Evolutionary conservation across 1,139 yeast genomes (phyloP), one percentile per base, ranked within the genome.

Genomic region (Scheffersomyces parashehatae): DNA sequence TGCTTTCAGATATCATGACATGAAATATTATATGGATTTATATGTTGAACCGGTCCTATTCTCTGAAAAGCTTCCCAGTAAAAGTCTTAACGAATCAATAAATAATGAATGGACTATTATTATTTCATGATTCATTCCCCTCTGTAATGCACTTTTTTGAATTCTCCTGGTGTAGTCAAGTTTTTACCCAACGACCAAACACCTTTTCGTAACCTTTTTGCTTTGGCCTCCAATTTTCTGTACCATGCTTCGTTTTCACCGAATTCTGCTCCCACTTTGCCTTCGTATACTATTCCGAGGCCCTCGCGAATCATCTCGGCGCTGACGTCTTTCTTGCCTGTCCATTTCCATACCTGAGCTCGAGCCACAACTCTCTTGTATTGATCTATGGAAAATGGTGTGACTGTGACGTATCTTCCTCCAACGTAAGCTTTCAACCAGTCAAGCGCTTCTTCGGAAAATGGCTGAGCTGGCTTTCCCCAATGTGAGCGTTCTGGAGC

Each of bases 401-500:
- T 82, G 5, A 93, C 77, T 45, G 85, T 79, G 8, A 91, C 85
- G 44, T 76, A 72, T 38, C 79, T 73, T 1, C 95, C 93, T 40
- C 84, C 58, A 0, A 91, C 58, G 53, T 80, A 85, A 13, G 66
- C 55, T 36, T 84, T 70, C 30, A 93, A 70, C 97, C 97, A 93
- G 4, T 59, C 58, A 46, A 91, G 65, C 0, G 97, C 95, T 50
- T 93, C 98, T 39, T 83, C 88, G 29, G 96, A 81, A 58, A 68
- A 86, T 0, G 95, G 95, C 60, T 93, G 99, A 0, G 96, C 87
- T 0, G 96, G 91, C 50, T 87, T 87, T 1, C 99, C 99, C 67
- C 89, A 93, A 69, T 93, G 98, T 2, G 96, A 81, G 35, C 95
- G 69, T 60, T 93, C 99, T 1, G 99, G 99, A 0, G 99, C 99